phyloP scores from a whole-genome alignment of 139 green algal species.

The Chlamydomonas asymmetrica region DNA sequence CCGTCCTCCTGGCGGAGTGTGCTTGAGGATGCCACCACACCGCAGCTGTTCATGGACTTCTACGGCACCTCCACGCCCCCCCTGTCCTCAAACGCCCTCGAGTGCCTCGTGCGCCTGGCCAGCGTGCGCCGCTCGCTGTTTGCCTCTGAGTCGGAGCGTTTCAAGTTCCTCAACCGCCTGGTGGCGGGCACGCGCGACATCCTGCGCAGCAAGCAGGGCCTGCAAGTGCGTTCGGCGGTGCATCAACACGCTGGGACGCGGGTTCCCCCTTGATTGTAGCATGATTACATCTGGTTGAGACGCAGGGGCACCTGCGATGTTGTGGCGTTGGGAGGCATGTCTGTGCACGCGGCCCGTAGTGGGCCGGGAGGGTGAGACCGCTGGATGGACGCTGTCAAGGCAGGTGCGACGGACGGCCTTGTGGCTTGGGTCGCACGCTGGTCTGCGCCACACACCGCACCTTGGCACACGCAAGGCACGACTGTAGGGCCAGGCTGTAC shows the following conservation, averaged over 20 bases:
- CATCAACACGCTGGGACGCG: background rate
- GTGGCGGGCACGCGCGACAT: conserved; percentile 68
- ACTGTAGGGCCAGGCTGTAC: no score
- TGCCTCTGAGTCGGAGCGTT: conserved; percentile 80
- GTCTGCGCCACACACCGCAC: no score
- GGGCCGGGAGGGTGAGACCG: no score
- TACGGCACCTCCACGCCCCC: conserved; percentile 81
- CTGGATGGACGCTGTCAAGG: no score
- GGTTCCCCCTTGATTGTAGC: no score
- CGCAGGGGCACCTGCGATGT: no score
- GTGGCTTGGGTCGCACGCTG: no score
- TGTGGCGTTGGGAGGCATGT: no score
- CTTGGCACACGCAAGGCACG: no score
- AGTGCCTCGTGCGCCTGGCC: conserved; percentile 89
- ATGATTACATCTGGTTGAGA: no score
- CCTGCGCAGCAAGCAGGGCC: conserved; percentile 63
- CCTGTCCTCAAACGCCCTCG: conserved; percentile 73
- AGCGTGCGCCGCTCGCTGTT: conserved; percentile 92
- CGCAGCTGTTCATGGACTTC: conserved; percentile 88
- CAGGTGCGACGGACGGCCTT: no score
- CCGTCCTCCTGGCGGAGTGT: conserved; percentile 77
- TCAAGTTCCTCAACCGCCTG: conserved; percentile 80
- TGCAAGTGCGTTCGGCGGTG: conserved; percentile 26
- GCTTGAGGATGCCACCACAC: conserved; percentile 85
- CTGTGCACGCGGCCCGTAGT: no score